Base-by-base conservation (phyloP, 176 grass and related monocot genomes). In the Oryza nivara region DNA sequence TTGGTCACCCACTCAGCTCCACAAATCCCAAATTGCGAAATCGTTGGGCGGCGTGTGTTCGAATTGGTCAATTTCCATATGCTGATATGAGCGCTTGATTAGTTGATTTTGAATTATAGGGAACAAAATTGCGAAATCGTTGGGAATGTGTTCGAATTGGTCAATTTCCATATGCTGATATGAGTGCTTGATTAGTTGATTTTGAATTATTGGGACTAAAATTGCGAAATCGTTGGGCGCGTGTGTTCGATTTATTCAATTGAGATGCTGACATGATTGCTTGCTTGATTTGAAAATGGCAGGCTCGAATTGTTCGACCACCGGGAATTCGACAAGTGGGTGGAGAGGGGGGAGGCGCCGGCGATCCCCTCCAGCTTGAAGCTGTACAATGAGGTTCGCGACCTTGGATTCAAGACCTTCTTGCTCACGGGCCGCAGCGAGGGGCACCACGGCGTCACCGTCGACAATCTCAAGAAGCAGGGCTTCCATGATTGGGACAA, bases 401-500 rank as follows among this genome's bases (percentile, higher is more conserved):
- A 43, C 0, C 81, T 96, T 0, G 94, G 94, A 0, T 93, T 91
- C 88, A 96, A 89, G 83, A 83, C 58, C 10, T 87, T 93, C 86
- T 68, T 96, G 70, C 85, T 96, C 71, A 96, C 94, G 23, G 94
- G 94, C 22, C 82, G 94, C 28, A 93, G 74, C 25, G 83, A 93
- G 78, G 83, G n/a, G 1, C 94, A 96, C 65, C 22, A 54, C 20
- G 78, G 9, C 38, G 30, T 91, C 70, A 96, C 94, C 0, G 72
- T 84, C 17, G 86, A 96, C 5, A 96, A 96, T 76, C 84, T 96
- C 61, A 89, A 73, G 41, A 93, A 75, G 23, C 86, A 88, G 10
- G 94, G 86, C 0, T 96, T 91, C 85, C 80, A 72, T 38, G 81
- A 93, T 4, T 93, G 94, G 94, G 91, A 96, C 47, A 91, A 85